Evolutionary conservation across 495 filamentous ascomycete genomes (phyloP), one percentile per base, ranked within the genome.

Genomic region (Podospora conica): DNA sequence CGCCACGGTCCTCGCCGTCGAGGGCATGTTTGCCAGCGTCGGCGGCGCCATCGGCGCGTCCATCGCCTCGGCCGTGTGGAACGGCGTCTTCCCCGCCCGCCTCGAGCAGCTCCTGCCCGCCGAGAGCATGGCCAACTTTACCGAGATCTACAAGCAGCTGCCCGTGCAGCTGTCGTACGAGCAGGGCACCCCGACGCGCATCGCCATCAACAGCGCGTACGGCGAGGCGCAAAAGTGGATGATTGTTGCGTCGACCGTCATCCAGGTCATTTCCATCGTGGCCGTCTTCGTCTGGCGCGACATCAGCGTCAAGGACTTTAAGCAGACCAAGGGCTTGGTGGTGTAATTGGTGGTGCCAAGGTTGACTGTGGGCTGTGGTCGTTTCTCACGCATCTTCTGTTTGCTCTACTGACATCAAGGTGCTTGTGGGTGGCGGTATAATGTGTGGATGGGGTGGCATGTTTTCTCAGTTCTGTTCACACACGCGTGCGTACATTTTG

Each of bases 61-160:
- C 6, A 77, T 94, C 20, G 81, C 85, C 8, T 80, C 79, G 0
- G 89, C 88, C 54, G 87, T 94, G 67, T 93, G 88, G 85, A 86
- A 83, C 3, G 80, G 83, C 66, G 80, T 83, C 28, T 85, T 91
- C 71, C 84, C 82, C 11, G 57, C 66, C 0, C 77, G 77, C 9
- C 79, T 94, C 11, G 61, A 68, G 28, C 57, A 78, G 31, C 79
- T 85, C 65, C 81, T 94, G 0, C 90, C 90, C 0, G 74, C 77
- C 0, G 84, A 85, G 62, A 77, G 76, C 25, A 78, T 68, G 21
- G 77, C 69, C 7, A 71, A 87, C 55, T 65, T 80, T 3, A 55
- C 76, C 3, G 40, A 9, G 4, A 62, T 54, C 25, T 54, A 62
- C 60, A 40, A 40, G 33, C 73, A 74, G 28, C 64, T 90, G 20